Evolutionary conservation across 371 early-diverging fungal species (phyloP).

Genomic region (Syncephalis plumigaleata): DNA sequence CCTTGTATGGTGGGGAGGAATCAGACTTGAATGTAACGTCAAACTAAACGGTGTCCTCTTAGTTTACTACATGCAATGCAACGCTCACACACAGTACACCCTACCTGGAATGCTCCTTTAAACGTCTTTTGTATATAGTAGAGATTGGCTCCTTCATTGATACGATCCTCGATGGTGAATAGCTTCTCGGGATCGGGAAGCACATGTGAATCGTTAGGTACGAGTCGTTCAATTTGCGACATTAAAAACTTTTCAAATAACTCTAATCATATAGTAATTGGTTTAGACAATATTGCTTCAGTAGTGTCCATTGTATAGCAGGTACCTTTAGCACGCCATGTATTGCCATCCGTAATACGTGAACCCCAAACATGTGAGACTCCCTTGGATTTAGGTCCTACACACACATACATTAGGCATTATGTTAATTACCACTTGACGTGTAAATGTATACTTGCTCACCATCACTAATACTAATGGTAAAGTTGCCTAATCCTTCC

Average conservation of each 20-base stretch:
- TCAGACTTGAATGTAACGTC: slow-evolving; percentile 33
- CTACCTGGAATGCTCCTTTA: slow-evolving; percentile 35
- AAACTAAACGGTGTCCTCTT: slow-evolving; percentile 17
- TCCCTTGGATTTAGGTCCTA: too few relatives aligned
- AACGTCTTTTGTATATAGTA: slow-evolving; percentile 36
- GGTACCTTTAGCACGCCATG: slow-evolving; percentile 29
- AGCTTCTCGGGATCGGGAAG: slow-evolving; percentile 4
- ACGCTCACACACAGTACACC: not conserved
- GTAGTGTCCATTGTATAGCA: not conserved
- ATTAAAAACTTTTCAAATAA: not conserved
- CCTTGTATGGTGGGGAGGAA: slow-evolving; percentile 8
- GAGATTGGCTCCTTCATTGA: slow-evolving; percentile 22
- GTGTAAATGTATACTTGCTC: not conserved
- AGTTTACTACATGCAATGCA: not conserved
- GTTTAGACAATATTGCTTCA: too few relatives aligned
- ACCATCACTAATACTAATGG: slow-evolving; percentile 35
- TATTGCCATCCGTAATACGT: slow-evolving; percentile 16
- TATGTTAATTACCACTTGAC: too few relatives aligned
- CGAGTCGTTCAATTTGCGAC: slow-evolving; percentile 5
- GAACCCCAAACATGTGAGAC: slow-evolving; percentile 15
- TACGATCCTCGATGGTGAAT: slow-evolving; percentile 17
- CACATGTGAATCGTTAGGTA: not conserved
- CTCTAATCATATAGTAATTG: too few relatives aligned
- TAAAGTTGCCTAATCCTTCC: slow-evolving; percentile 42
- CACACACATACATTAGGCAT: too few relatives aligned